Evolutionary conservation across 2,329 filamentous ascomycete genomes (phyloP).

Genomic region (Neocucurbitaria cava): DNA sequence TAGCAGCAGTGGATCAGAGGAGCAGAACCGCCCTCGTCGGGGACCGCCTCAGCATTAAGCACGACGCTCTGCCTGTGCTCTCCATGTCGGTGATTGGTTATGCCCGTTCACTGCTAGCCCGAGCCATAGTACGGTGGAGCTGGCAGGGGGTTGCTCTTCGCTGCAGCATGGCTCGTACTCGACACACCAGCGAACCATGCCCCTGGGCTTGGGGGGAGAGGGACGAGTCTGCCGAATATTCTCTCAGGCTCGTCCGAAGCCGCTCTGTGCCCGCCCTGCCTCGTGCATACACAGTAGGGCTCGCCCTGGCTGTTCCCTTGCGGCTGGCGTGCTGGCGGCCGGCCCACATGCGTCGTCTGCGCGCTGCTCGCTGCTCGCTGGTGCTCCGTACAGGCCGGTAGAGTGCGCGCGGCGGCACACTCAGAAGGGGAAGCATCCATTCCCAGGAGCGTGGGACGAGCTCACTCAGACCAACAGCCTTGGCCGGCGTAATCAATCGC

Average conservation of each 20-base stretch:
- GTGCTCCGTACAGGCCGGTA: no score
- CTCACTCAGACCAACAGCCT: conserved; percentile 31
- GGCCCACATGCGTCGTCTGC: conserved; percentile 7
- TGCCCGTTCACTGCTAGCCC: conserved; percentile 21
- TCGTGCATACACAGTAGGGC: background rate
- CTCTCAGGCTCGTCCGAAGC: conserved; percentile 24
- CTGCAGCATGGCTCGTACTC: conserved; percentile 42
- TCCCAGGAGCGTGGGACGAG: conserved; percentile 27
- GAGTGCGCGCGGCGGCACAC: conserved; percentile 4
- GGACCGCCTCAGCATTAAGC: conserved; percentile 43
- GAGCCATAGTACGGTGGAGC: conserved; percentile 31
- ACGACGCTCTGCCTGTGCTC: conserved; percentile 26
- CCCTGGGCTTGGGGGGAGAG: conserved; percentile 34
- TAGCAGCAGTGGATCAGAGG: conserved; percentile 22
- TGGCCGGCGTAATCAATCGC: conserved; percentile 25
- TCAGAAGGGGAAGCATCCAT: conserved; percentile 11
- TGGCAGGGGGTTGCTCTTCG: conserved; percentile 20
- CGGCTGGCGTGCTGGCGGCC: background rate
- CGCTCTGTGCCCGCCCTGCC: conserved; percentile 9
- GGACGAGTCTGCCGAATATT: conserved; percentile 33
- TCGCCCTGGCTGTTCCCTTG: background rate
- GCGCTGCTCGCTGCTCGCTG: background rate
- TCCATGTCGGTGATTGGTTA: conserved; percentile 34
- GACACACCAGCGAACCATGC: conserved; percentile 29
- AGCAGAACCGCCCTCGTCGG: conserved; percentile 27